phyloP scores from a whole-genome alignment of 257 asterid genomes.

The Plantago ovata region DNA sequence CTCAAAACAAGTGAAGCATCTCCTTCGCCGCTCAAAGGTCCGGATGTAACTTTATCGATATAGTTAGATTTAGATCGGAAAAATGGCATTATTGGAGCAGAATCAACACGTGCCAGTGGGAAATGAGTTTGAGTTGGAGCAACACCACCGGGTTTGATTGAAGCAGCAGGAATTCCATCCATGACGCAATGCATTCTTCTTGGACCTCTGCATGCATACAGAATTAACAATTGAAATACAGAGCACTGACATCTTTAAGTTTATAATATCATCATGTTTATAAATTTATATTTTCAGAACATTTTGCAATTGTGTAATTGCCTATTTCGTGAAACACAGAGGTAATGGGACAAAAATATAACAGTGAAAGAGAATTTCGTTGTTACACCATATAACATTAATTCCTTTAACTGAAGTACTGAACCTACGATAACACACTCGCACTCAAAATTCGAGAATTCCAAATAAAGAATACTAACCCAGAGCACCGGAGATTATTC shows the following conservation, averaged over 20 bases:
- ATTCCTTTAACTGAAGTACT: too few species aligned
- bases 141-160: constrained; percentile 66
- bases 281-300: too few species aligned
- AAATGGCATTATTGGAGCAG: constrained; percentile 47
- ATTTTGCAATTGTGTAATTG: too few species aligned
- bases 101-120: constrained; percentile 35
- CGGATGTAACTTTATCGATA: constrained; percentile 37
- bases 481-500: not conserved
- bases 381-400: too few species aligned
- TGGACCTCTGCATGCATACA: constrained; percentile 65
- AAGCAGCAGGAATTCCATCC: constrained; percentile 64
- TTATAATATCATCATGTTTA: too few species aligned
- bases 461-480: not conserved
- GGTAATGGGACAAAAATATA: too few species aligned
- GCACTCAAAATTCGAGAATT: not conserved
- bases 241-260: too few species aligned
- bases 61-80: constrained; percentile 47
- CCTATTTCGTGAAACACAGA: too few species aligned
- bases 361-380: too few species aligned
- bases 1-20: constrained; percentile 55
- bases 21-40: constrained; percentile 27
- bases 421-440: too few species aligned
- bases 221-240: not conserved
- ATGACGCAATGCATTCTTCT: constrained; percentile 76
- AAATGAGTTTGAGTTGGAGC: constrained; percentile 61